Conservation (phyloP, 768 basidiomycete genomes). For the Asterophora lycoperdoides region DNA sequence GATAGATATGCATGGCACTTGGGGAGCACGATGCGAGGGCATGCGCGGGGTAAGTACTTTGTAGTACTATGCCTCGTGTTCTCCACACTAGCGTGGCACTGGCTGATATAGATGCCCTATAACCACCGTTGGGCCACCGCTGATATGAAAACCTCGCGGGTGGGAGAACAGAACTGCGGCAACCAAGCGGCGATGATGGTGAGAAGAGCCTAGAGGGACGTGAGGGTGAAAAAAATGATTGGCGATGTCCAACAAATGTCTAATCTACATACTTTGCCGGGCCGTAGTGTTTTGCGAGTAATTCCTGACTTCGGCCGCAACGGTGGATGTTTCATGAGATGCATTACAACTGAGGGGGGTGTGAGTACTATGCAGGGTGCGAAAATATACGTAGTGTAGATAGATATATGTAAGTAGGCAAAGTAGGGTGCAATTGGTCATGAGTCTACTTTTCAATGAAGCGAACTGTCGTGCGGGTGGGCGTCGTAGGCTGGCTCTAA, state of each 20-base stretch:
- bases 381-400: conserved; percentile 9
- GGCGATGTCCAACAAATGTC: too few relatives aligned
- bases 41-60: not conserved
- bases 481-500: conserved; percentile 9
- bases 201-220: too few relatives aligned
- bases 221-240: too few relatives aligned
- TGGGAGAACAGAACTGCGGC: not conserved
- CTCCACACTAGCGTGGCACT: too few relatives aligned
- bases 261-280: too few relatives aligned
- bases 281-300: too few relatives aligned
- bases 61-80: not conserved
- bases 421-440: not conserved
- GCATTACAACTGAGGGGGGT: conserved; percentile 15
- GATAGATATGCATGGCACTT: conserved; percentile 12
- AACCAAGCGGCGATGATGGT: too few relatives aligned
- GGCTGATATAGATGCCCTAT: not conserved
- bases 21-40: not conserved
- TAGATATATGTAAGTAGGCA: too few relatives aligned
- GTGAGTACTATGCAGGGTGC: conserved; percentile 3
- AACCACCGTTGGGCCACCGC: not conserved
- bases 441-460: conserved; percentile 14
- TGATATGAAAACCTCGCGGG: not conserved
- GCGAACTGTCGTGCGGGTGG: conserved; percentile 13
- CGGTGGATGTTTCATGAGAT: not conserved
- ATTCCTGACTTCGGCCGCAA: too few relatives aligned